Evolutionary conservation across 352 stramenopile species (phyloP).

Genomic region (Paralagenidium karlingii): DNA sequence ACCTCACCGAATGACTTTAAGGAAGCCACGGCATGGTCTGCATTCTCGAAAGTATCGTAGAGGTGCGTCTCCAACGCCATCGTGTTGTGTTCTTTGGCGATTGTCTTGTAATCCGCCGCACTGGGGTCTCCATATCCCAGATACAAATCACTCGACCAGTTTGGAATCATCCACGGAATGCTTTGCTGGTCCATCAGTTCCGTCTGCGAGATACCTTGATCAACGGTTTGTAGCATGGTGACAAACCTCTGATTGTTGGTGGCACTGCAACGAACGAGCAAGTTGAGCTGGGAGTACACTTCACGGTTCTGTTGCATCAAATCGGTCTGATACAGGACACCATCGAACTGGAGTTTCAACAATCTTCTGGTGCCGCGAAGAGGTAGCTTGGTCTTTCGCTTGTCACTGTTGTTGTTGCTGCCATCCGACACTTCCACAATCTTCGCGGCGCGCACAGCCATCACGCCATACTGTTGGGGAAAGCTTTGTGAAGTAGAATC

Average conservation of each 20-base stretch:
- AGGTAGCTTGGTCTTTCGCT: constrained; percentile 17
- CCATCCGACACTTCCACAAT: constrained; percentile 83
- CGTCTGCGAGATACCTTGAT: background rate
- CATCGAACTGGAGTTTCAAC: constrained; percentile 86
- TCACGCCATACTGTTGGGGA: constrained; percentile 80
- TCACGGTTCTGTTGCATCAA: constrained; percentile 33
- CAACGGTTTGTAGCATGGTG: background rate
- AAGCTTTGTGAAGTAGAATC: constrained; percentile 38
- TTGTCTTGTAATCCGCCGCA: constrained; percentile 59
- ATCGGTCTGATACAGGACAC: constrained; percentile 91
- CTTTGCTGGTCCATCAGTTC: constrained; percentile 24
- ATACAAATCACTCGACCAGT: constrained; percentile 91
- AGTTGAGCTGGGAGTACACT: constrained; percentile 87
- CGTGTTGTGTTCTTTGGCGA: constrained; percentile 26
- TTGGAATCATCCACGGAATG: constrained; percentile 49
- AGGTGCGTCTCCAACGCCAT: constrained; percentile 22
- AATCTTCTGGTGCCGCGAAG: constrained; percentile 75
- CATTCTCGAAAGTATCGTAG: constrained; percentile 27
- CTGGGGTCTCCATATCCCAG: constrained; percentile 88
- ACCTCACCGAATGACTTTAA: too few species aligned
- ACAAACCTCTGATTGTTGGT: too few species aligned
- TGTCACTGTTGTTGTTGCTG: constrained; percentile 26
- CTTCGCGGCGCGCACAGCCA: constrained; percentile 56
- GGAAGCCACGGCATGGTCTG: constrained; percentile 26
- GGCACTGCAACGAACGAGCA: constrained; percentile 87